These are phyloP conservation scores for Pelargonium myrrhifolium DNA, from an alignment of 441 rosid species.

Conservation along the genomic window DNA sequence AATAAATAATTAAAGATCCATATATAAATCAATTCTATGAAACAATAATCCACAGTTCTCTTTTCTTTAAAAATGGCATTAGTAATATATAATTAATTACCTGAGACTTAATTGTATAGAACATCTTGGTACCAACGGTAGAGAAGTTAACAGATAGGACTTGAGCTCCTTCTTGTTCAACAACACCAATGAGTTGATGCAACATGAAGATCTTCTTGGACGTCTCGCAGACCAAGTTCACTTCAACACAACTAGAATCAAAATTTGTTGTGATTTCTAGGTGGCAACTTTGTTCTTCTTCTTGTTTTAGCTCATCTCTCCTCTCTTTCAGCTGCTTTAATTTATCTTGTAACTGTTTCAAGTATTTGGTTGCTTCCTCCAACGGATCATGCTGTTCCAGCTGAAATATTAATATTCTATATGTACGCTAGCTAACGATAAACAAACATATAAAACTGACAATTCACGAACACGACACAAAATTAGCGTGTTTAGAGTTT, in stretches of 20 bases:
- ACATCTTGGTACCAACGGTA: slow-evolving; percentile 18
- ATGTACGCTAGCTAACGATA: no score
- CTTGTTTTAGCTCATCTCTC: slow-evolving; percentile 9
- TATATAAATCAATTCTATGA: background rate
- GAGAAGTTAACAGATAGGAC: slow-evolving; percentile 19
- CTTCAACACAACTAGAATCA: slow-evolving; percentile 19
- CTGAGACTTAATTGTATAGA: slow-evolving; percentile 24
- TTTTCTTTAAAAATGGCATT: no score
- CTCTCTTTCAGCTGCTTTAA: slow-evolving; percentile 17
- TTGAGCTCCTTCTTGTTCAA: slow-evolving; percentile 38
- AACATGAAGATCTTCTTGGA: slow-evolving; percentile 21
- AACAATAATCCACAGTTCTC: background rate
- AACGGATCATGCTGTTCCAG: slow-evolving; percentile 23
- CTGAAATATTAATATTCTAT: background rate
- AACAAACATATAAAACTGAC: no score
- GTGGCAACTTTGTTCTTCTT: background rate
- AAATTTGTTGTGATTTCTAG: slow-evolving; percentile 11
- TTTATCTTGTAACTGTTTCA: slow-evolving; percentile 25
- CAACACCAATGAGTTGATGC: slow-evolving; percentile 24
- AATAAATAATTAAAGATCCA: background rate
- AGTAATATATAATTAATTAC: background rate
- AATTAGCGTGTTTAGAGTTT: no score
- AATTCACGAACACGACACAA: no score
- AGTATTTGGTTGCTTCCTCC: slow-evolving; percentile 23
- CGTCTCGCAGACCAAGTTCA: slow-evolving; percentile 20